Evolutionary conservation across 1,284 basidiomycete genomes (phyloP).

Genomic region (Sporisorium graminicola): DNA sequence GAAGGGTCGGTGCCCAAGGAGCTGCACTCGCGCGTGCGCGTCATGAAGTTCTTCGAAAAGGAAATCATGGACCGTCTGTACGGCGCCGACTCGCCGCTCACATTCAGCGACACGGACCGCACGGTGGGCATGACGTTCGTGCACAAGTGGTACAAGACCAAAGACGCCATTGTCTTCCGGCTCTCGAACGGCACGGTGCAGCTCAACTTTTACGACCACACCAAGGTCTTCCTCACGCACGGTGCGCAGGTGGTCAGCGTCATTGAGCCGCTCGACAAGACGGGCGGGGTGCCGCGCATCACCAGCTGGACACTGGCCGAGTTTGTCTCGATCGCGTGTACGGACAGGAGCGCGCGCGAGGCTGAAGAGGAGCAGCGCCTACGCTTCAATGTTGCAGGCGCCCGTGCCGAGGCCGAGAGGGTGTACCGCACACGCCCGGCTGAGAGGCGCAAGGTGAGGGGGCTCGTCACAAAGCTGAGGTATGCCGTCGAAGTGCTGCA

Average conservation of each 20-base stretch:
- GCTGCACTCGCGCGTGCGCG: constrained; percentile 56
- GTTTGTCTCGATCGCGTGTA: constrained; percentile 77
- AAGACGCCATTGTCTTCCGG: constrained; percentile 95
- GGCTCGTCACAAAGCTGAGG: constrained; percentile 36
- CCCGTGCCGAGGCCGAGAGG: constrained; percentile 1
- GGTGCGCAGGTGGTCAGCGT: constrained; percentile 84
- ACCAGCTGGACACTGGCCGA: constrained; percentile 81
- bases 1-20: constrained; percentile 38
- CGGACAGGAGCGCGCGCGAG: constrained; percentile 55
- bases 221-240: constrained; percentile 88
- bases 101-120: constrained; percentile 83
- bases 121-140: constrained; percentile 91
- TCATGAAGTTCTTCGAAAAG: constrained; percentile 65
- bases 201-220: constrained; percentile 99
- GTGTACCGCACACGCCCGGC: constrained; percentile 30
- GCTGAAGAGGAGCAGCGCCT: constrained; percentile 15
- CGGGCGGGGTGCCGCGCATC: constrained; percentile 84
- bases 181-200: constrained; percentile 92
- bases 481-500: constrained; percentile 43
- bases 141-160: constrained; percentile 94
- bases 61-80: constrained; percentile 68
- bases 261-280: constrained; percentile 73
- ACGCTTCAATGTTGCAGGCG: background rate
- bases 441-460: constrained; percentile 40
- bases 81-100: constrained; percentile 78